Base-by-base conservation (phyloP, 2,329 filamentous ascomycete species). In the Elsinoe perseae region DNA sequence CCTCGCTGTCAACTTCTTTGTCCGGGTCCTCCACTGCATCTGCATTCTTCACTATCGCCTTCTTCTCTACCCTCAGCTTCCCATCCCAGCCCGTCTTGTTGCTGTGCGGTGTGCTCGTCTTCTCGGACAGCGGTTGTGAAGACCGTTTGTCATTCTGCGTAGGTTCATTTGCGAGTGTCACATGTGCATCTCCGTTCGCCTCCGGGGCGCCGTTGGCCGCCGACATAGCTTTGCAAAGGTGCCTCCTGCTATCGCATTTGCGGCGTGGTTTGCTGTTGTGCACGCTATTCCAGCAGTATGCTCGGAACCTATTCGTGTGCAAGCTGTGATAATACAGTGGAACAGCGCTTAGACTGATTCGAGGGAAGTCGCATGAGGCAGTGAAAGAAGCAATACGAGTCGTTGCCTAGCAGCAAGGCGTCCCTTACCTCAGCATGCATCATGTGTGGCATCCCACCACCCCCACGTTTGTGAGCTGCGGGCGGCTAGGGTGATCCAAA, bases 1-100 rank as follows among this genome's bases (percentile, higher is more conserved):
- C 79, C 18, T 80, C 81, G 62, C 88, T 90, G 14, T 88, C 93
- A 67, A 92, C 89, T 57, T 95, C 90, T 0, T 87, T 83, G 65
- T 96, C 90, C 42, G 86, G 87, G 38, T 56, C 42, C 4, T 56
- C 53, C 53, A 95, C 72, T 8, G 87, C 88, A 66, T 93, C 89
- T 2, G 89, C 86, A 65, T 95, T 95, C 21, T 80, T 76, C 46
- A 95, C 74, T 28, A 82, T 75, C 1, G 83, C 78, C 66, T 81
- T 85, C 64, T 84, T 83, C 60, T 87, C 83, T 52, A 95, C 73
- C 36, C 88, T 80, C 58, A 92, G 77, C 73, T 92, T 92, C 61
- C 88, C 88, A 69, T 92, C 88, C 88, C 88, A 92, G 59, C 88
- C 88, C 7, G 65, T 64, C 52, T 62, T 63, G 55, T 61, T 63